Evolutionary conservation across 495 filamentous ascomycete species (phyloP).

Genomic region (Echria macrotheca): DNA sequence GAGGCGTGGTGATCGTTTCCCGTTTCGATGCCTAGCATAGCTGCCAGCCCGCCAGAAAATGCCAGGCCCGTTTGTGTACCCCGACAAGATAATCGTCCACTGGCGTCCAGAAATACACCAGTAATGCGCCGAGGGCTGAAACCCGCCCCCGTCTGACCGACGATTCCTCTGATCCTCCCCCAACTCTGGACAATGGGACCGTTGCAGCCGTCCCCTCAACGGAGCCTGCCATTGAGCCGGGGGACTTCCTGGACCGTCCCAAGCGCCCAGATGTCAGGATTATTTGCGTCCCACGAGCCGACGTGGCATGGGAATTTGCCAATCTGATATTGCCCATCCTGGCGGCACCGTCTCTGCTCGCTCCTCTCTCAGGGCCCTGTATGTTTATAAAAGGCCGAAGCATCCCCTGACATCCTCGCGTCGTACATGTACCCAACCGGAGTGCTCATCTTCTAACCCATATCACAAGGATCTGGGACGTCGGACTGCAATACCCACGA

Average conservation of each 20-base stretch:
- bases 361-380: not conserved
- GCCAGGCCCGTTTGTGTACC: slow-evolving; percentile 10
- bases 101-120: not conserved
- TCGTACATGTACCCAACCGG: too few species aligned
- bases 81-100: slow-evolving; percentile 12
- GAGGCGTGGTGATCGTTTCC: slow-evolving; percentile 7
- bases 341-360: not conserved
- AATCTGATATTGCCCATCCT: slow-evolving; percentile 11
- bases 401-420: too few species aligned
- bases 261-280: slow-evolving; percentile 5
- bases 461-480: too few species aligned
- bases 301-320: slow-evolving; percentile 8
- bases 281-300: slow-evolving; percentile 8
- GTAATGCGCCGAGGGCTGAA: slow-evolving; percentile 11
- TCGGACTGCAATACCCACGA: too few species aligned
- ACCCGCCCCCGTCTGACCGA: slow-evolving; percentile 2
- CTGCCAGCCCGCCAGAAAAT: slow-evolving; percentile 2
- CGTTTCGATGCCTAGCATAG: slow-evolving; percentile 7
- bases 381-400: too few species aligned
- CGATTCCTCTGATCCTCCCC: not conserved
- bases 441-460: too few species aligned
- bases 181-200: slow-evolving; percentile 1
- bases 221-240: slow-evolving; percentile 14
- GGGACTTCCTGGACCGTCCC: slow-evolving; percentile 8
- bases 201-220: slow-evolving; percentile 10